Base-by-base conservation (phyloP, 139 green algal species). In the Pleodorina starrii region DNA sequence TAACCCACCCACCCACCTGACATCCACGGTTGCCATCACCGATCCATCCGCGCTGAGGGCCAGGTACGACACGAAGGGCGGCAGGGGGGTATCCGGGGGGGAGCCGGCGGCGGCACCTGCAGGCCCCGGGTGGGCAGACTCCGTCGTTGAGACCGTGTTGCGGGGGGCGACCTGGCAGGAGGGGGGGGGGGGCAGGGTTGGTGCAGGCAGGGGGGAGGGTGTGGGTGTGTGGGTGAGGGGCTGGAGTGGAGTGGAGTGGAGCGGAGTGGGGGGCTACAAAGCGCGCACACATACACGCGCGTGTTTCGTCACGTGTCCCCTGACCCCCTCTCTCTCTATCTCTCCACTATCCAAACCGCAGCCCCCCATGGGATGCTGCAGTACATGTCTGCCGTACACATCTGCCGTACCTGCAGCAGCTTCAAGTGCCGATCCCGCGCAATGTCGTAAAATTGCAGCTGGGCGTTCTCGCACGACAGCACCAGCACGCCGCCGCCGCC, bases 401-500 rank as follows among this genome's bases (percentile, higher is more conserved):
- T n/a, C n/a, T n/a, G n/a, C n/a, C 63, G 9, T 29, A 73, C 63
- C 90, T 97, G 95, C 60, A 97, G 27, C 21, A 89, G 77, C 3
- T 88, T 89, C 5, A 96, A 50, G 72, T 97, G 93, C 25, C 89
- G 68, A 63, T 96, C 92, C 4, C 84, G 63, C 7, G 21, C 43
- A 0, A 90, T 54, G 77, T 98, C 96, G 80, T 94, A 97, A 19
- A 96, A 93, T 83, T 97, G 95, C 89, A 97, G 88, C 76, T 91
- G 46, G 36, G 93, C 89, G 54, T 95, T 92, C 6, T 88, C 68
- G 19, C 60, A 89, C 4, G 95, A 91, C 83, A 98, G 10, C 71
- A 93, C 91, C 90, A 97, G 80, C 9, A 90, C 57, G n/a, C 89
- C 91, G 3, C 42, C 91, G 54, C 76, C 29, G 87, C 82, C 5